Conservation (phyloP, 257 asterid genomes). For the Catharanthus roseus region DNA sequence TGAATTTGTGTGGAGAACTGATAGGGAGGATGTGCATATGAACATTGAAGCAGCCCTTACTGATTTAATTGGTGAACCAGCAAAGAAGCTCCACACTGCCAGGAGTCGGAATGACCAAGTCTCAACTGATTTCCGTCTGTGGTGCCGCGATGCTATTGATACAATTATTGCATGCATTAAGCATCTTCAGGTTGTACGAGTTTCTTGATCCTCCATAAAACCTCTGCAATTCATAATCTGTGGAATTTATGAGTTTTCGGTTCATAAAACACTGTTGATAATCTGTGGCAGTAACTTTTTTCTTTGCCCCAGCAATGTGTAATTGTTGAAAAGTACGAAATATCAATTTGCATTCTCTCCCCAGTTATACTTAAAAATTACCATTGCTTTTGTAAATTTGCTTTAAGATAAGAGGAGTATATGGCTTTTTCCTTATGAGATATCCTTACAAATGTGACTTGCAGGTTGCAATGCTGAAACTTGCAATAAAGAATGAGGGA, state of each 20-base stretch:
- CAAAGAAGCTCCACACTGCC: slow-evolving; percentile 96
- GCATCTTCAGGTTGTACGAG: slow-evolving; percentile 64
- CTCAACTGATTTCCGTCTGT: slow-evolving; percentile 86
- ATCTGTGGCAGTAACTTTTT: too few species aligned
- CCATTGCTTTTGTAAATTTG: neutral
- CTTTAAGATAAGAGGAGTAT: neutral
- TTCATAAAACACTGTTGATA: too few species aligned
- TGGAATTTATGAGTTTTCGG: too few species aligned
- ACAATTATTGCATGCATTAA: slow-evolving; percentile 41
- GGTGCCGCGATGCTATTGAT: slow-evolving; percentile 93
- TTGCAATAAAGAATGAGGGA: slow-evolving; percentile 69
- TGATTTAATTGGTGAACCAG: too few species aligned
- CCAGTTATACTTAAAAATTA: neutral
- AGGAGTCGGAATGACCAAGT: slow-evolving; percentile 97
- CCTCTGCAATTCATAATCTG: neutral
- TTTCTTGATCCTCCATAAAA: neutral
- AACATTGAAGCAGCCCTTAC: slow-evolving; percentile 96
- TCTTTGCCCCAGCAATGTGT: too few species aligned
- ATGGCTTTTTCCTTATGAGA: slow-evolving; percentile 15
- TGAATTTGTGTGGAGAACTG: slow-evolving; percentile 79
- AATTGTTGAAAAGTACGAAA: too few species aligned
- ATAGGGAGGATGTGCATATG: slow-evolving; percentile 99
- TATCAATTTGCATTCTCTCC: neutral
- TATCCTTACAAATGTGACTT: slow-evolving; percentile 6
- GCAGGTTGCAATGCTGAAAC: slow-evolving; percentile 62